Conservation (phyloP, 2,329 filamentous ascomycete genomes). For the Orbilia oligospora region DNA sequence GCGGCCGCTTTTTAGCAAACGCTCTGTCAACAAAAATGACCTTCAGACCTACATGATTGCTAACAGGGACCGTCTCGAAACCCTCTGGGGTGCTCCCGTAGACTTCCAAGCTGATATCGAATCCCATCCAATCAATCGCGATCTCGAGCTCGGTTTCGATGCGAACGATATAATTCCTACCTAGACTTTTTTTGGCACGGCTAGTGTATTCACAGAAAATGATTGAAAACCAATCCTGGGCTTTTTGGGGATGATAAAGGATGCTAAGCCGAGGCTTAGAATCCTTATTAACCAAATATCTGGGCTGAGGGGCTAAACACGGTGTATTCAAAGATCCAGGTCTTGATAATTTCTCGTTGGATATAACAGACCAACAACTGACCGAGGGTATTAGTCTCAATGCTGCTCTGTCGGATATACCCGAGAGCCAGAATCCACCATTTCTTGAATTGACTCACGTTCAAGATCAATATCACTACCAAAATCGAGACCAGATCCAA, state of each 20-base stretch:
- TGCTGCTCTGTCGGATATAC: not conserved
- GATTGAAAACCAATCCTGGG: not conserved
- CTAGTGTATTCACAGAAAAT: not conserved
- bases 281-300: not conserved
- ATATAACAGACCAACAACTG: not conserved
- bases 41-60: not conserved
- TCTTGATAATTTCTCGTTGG: not conserved
- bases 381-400: not conserved
- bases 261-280: not conserved
- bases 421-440: not conserved
- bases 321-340: not conserved
- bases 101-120: not conserved
- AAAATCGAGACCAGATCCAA: not conserved
- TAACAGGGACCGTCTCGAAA: slow-evolving; percentile 10
- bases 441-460: not conserved
- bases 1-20: not conserved
- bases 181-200: not conserved
- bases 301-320: not conserved
- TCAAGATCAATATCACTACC: no score
- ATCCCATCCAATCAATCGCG: not conserved
- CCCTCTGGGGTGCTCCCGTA: not conserved
- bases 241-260: not conserved
- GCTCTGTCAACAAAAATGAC: not conserved
- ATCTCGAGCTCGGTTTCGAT: no score
- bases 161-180: not conserved